Evolutionary conservation across 1,139 yeast species (phyloP), one percentile per base, ranked within the genome.

Genomic region (Yamadazyma diddensiae): DNA sequence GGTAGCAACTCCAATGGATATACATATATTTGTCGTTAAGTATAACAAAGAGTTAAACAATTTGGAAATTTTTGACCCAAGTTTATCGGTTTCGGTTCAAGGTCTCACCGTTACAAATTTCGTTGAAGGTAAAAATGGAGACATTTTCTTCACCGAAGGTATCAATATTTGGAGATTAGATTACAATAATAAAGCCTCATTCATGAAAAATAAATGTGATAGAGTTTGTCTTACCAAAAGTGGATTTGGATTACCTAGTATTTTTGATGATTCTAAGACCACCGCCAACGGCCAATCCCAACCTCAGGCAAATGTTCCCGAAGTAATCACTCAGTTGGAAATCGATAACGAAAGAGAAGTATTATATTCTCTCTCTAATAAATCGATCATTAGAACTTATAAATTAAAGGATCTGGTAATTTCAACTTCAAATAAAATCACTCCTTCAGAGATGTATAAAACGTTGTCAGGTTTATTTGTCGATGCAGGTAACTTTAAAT

Each of bases 131-230:
- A 77, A 77, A 17, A 60, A 64, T 26, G 84, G 88, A 30, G 90
- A 94, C 35, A 77, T 94, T 6, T 87, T 84, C 53, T 86, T 94
- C 54, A 71, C 84, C 13, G 88, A 85, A 46, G 94, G 92, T 3
- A 64, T 74, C 28, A 80, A 90, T 47, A 70, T 94, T 30, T 92
- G 97, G 95, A 88, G 87, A 52, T 66, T 92, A 36, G 81, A 78
- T 39, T 94, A 94, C 53, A 76, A 90, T n/a, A 83, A 81, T 42
- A 77, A 83, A 22, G 92, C 90, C 29, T 82, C 87, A 31, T 92
- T 96, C 84, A 87, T 87, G 52, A 79, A 82, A 42, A 83, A 85
- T 50, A 82, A 80, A 47, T 86, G 95, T 52, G 80, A 79, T 43
- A 88, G 87, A 54, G 77, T 82, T 20, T 86, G 96, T 52, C 69